Evolutionary conservation across 768 basidiomycete genomes (phyloP), one percentile per base, ranked within the genome.

Genomic region (Naganishia randhawae): DNA sequence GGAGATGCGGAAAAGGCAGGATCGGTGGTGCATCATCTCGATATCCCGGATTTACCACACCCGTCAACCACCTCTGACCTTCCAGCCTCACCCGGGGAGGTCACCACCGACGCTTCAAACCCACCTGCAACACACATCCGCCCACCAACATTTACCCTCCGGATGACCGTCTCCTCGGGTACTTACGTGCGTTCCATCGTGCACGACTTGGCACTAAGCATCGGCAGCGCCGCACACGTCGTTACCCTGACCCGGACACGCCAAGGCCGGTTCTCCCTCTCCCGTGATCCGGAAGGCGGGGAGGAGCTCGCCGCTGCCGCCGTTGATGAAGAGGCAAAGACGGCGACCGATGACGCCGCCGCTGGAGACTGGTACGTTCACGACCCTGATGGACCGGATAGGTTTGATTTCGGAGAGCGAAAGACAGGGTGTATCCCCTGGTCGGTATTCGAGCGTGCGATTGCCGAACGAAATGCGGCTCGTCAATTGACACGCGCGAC

Each of bases 181-280:
- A 98, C 96, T 16, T 99, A 99, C 75, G 94, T 99, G 64, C 88
- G 96, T 57, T 93, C 90, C 0, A 89, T 99, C 72, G 89, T 94
- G 50, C 92, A 98, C 77, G 96, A 99, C 78, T 84, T 99, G 9
- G 92, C 89, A 17, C 86, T 86, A 70, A 85, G 87, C 1, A 77
- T 99, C 22, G 91, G 88, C 1, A 91, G 89, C 29, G 91, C 91
- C 5, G 96, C 92, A 0, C 92, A 96, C 78, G 93, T 99, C 45
- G 93, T 95, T 50, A 91, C 88, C 9, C 84, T 98, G 68, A 89
- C 86, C 16, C 86, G 96, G 39, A 87, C 88, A n/a, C 85, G 90
- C 42, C 96, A 98, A 83, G 91, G 92, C 3, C 85, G 85, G 33
- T 97, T 92, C 69, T 48, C 68, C 29, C 68, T 74, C 29, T 72